Evolutionary conservation across 495 filamentous ascomycete species (phyloP).

Genomic region (Trichodelitschia bisporula): DNA sequence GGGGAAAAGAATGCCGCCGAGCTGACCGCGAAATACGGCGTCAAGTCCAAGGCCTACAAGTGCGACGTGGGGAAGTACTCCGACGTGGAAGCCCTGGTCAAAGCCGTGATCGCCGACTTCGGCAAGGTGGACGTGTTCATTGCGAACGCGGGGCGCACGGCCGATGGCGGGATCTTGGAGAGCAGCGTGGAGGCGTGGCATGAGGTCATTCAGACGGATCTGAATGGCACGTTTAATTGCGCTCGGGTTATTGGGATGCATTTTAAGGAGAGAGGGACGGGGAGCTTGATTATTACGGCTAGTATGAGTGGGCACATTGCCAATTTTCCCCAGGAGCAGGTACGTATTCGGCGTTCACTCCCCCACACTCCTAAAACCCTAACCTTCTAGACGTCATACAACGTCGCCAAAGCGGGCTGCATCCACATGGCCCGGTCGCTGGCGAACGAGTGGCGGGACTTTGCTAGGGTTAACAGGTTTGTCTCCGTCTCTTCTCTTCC

Average conservation of each 20-base stretch:
- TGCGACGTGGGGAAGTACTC: slow-evolving; percentile 26
- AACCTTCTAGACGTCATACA: slow-evolving; percentile 65
- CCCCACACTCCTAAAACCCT: too few relatives aligned
- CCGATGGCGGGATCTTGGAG: slow-evolving; percentile 35
- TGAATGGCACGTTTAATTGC: slow-evolving; percentile 66
- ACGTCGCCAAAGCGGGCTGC: slow-evolving; percentile 66
- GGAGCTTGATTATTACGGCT: slow-evolving; percentile 57
- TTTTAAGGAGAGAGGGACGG: slow-evolving; percentile 41
- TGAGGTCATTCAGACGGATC: slow-evolving; percentile 49
- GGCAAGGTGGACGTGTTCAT: slow-evolving; percentile 42
- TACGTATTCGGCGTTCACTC: too few relatives aligned
- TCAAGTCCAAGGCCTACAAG: slow-evolving; percentile 46
- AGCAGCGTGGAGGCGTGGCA: slow-evolving; percentile 38
- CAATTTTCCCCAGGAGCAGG: slow-evolving; percentile 75
- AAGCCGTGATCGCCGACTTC: slow-evolving; percentile 31
- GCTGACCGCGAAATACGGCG: slow-evolving; percentile 29
- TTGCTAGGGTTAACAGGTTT: slow-evolving; percentile 66
- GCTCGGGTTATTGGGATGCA: slow-evolving; percentile 49
- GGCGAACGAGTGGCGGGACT: slow-evolving; percentile 69
- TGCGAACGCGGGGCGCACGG: slow-evolving; percentile 43
- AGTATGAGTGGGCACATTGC: slow-evolving; percentile 71
- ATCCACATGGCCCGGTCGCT: slow-evolving; percentile 61
- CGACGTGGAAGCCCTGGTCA: slow-evolving; percentile 24
- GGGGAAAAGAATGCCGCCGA: slow-evolving; percentile 42
- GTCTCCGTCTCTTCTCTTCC: too few relatives aligned